phyloP scores from a whole-genome alignment of 192 early-diverging fungal genomes.

The Kappamyces sp. region DNA sequence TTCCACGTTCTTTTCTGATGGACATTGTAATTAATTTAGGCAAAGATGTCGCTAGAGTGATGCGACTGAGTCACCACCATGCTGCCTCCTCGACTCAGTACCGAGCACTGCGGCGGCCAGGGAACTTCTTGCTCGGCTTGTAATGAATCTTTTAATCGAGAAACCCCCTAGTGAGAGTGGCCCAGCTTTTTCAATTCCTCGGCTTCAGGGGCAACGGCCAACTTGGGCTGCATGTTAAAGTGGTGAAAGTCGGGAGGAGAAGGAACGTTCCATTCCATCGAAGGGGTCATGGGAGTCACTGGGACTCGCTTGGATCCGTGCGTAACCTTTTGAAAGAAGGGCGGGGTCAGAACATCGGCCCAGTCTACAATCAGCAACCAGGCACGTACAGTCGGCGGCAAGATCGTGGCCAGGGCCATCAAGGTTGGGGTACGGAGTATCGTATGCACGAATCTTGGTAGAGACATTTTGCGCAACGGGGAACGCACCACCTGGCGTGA shows the following conservation, averaged over 20 bases:
- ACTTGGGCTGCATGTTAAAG: slow-evolving; percentile 39
- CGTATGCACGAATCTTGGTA: slow-evolving; percentile 45
- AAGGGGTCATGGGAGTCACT: slow-evolving; percentile 39
- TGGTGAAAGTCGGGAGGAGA: slow-evolving; percentile 55
- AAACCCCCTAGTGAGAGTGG: background rate
- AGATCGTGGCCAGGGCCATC: slow-evolving; percentile 42
- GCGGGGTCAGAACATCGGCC: slow-evolving; percentile 39
- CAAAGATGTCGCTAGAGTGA: too few species aligned
- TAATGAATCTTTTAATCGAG: slow-evolving; percentile 10
- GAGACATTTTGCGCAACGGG: slow-evolving; percentile 30
- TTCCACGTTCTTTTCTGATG: too few species aligned
- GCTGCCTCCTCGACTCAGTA: too few species aligned
- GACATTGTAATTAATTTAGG: too few species aligned
- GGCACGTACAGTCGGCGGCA: slow-evolving; percentile 25
- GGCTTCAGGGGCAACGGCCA: slow-evolving; percentile 15
- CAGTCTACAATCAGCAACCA: slow-evolving; percentile 21
- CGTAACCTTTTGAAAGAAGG: slow-evolving; percentile 46
- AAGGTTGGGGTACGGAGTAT: slow-evolving; percentile 37
- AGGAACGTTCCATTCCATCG: slow-evolving; percentile 48
- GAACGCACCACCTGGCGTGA: slow-evolving; percentile 38
- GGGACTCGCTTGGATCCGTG: slow-evolving; percentile 42
- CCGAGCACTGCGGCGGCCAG: too few species aligned
- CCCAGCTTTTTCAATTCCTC: slow-evolving; percentile 15
- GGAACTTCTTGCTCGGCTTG: background rate
- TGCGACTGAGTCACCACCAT: too few species aligned